phyloP scores from a whole-genome alignment of 345 rosid species.

The Hypericum perforatum region DNA sequence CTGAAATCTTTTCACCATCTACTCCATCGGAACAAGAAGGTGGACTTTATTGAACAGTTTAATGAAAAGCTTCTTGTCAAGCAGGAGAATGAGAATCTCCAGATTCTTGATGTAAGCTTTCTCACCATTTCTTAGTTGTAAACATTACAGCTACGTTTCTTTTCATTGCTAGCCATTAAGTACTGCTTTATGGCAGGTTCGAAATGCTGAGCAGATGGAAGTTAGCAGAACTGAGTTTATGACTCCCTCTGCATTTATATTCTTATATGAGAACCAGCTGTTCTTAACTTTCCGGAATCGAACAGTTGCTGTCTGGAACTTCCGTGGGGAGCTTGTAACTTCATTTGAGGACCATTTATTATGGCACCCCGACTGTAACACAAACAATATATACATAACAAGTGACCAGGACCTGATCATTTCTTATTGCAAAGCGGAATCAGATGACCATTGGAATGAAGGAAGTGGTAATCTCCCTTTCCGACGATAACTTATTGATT shows the following conservation, averaged over 20 bases:
- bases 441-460: constrained; percentile 84
- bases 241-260: constrained; percentile 96
- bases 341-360: constrained; percentile 94
- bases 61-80: constrained; percentile 98
- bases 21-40: constrained; percentile 91
- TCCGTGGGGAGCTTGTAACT: constrained; percentile 91
- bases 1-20: constrained; percentile 85
- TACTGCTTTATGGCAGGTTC: constrained; percentile 37
- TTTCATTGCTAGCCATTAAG: background rate
- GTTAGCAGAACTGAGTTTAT: constrained; percentile 65
- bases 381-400: constrained; percentile 90
- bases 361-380: constrained; percentile 97
- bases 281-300: constrained; percentile 84
- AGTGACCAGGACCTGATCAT: constrained; percentile 97
- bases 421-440: constrained; percentile 93
- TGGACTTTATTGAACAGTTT: constrained; percentile 95
- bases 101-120: constrained; percentile 79
- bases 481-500: background rate
- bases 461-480: constrained; percentile 52
- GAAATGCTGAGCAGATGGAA: constrained; percentile 73
- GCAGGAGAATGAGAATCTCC: constrained; percentile 96
- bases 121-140: background rate
- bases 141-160: constrained; percentile 3
- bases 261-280: constrained; percentile 87
- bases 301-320: constrained; percentile 91